Percentiles rank a stretch among this genome's conserved stretches.
Evolutionary conservation across 2,329 filamentous ascomycete genomes (phyloP).

Genomic region (Grosmannia huntii): DNA sequence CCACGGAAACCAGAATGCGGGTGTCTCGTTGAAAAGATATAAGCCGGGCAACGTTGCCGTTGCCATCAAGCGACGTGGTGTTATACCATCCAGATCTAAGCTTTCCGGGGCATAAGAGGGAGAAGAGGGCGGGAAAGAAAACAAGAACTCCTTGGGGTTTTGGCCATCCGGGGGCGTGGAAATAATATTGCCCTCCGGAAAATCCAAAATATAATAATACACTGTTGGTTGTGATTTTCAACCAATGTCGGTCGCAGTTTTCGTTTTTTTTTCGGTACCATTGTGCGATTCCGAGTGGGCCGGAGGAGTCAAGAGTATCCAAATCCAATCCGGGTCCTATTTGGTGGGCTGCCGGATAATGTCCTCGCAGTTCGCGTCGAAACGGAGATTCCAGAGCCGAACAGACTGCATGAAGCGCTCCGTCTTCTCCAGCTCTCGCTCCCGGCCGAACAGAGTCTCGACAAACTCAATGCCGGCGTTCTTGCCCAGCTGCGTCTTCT

Average conservation of each 20-base stretch:
- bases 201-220: not conserved
- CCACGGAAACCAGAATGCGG: conserved; percentile 7
- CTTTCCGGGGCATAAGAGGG: not conserved
- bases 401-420: conserved; percentile 88
- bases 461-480: conserved; percentile 92
- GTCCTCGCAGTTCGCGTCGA: conserved; percentile 90
- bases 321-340: conserved; percentile 20
- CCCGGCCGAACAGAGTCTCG: conserved; percentile 84
- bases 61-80: conserved; percentile 4
- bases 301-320: not conserved
- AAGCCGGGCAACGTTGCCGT: conserved; percentile 1
- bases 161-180: not conserved
- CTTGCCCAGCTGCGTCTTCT: conserved; percentile 68
- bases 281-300: not conserved
- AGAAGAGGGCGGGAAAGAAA: not conserved
- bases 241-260: not conserved
- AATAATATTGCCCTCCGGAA: not conserved
- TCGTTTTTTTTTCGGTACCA: not conserved
- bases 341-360: conserved; percentile 54
- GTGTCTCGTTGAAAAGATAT: conserved; percentile 6
- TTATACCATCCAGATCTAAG: conserved; percentile 10
- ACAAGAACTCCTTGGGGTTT: conserved; percentile 3
- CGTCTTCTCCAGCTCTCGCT: conserved; percentile 78
- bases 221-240: not conserved
- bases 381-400: conserved; percentile 81